Evolutionary conservation across 2,329 filamentous ascomycete genomes (phyloP).

Genomic region (Byssoonygena ceratinophila): DNA sequence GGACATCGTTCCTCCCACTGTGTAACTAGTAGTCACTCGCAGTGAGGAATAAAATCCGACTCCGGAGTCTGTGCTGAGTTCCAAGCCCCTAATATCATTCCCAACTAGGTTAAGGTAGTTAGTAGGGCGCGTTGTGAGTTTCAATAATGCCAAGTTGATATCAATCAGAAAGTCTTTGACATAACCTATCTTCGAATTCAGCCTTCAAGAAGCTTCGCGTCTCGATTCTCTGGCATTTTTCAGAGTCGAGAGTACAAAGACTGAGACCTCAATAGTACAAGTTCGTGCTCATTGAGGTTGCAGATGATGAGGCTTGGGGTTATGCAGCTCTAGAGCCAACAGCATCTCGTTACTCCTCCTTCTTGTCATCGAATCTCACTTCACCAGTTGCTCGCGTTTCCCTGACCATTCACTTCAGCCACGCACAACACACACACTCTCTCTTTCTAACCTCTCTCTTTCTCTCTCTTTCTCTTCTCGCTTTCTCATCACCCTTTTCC

Average conservation of each 20-base stretch:
- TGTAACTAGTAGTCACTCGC: not conserved
- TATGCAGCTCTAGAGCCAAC: conserved; percentile 9
- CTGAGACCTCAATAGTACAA: not conserved
- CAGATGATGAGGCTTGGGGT: conserved; percentile 3
- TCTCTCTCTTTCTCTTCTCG: not conserved
- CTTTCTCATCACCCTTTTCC: not conserved
- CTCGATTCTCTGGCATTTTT: not conserved
- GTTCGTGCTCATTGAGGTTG: not conserved
- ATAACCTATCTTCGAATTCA: conserved; percentile 4
- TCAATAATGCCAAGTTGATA: conserved; percentile 1
- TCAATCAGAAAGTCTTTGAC: not conserved
- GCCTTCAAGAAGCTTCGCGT: not conserved
- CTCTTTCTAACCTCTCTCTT: not conserved
- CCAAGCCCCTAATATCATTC: not conserved
- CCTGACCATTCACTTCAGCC: no score
- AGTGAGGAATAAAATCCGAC: not conserved
- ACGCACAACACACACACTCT: no score
- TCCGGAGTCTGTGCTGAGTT: not conserved
- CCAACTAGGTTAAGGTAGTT: not conserved
- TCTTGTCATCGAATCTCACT: not conserved
- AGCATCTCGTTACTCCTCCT: not conserved
- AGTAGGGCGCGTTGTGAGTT: not conserved
- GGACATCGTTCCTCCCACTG: not conserved
- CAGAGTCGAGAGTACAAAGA: not conserved
- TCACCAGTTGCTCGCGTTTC: not conserved